phyloP scores from a whole-genome alignment of 2,329 filamentous ascomycete genomes.

The Coniochaeta sp. region DNA sequence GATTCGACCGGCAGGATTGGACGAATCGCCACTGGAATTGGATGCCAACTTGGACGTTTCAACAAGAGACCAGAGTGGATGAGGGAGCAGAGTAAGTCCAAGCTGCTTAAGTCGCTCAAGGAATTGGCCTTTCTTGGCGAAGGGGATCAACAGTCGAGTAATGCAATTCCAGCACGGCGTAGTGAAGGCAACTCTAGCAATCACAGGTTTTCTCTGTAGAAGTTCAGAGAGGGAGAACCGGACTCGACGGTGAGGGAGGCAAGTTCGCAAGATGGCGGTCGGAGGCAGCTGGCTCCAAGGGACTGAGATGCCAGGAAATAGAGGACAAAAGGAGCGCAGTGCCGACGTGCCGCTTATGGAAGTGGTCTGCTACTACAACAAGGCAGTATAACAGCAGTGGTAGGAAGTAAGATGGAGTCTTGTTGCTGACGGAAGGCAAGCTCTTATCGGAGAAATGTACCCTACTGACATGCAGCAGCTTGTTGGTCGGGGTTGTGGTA shows the following conservation, averaged over 20 bases:
- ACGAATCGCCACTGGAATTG: too few species aligned
- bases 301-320: background rate
- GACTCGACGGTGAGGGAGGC: too few species aligned
- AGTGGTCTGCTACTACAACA: background rate
- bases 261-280: background rate
- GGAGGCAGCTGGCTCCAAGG: too few species aligned
- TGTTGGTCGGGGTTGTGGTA: background rate
- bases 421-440: background rate
- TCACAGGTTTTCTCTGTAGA: too few species aligned
- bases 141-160: background rate
- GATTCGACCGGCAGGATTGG: too few species aligned
- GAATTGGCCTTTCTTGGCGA: background rate
- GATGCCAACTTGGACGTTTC: background rate
- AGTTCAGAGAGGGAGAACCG: too few species aligned
- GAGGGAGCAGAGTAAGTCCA: too few species aligned
- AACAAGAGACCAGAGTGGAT: too few species aligned
- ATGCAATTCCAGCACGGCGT: background rate
- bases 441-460: background rate
- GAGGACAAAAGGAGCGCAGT: background rate
- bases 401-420: background rate
- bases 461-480: too few species aligned
- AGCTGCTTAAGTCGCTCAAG: conserved; percentile 2
- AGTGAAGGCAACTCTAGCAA: too few species aligned
- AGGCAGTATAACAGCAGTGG: background rate
- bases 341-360: background rate